phyloP scores from a whole-genome alignment of 2,329 filamentous ascomycete genomes.

The Ilyonectria mors-panacis region DNA sequence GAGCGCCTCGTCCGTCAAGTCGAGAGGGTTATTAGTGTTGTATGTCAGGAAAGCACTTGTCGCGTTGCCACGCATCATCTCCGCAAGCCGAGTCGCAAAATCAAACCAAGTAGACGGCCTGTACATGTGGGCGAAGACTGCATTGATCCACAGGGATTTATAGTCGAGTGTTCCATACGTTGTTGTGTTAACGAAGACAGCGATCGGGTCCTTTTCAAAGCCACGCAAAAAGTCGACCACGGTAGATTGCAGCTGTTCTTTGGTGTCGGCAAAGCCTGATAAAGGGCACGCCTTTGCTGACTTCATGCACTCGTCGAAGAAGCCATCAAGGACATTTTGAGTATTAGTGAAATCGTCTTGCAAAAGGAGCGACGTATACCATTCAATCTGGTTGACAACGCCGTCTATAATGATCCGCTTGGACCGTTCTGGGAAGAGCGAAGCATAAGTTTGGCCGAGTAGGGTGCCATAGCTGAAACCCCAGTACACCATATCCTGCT shows the following conservation, averaged over 20 bases:
- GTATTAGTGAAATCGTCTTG: conserved; percentile 51
- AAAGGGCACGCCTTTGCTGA: conserved; percentile 64
- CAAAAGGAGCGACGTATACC: conserved; percentile 48
- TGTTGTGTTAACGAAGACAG: conserved; percentile 59
- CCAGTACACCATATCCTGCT: conserved; percentile 56
- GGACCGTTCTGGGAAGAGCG: conserved; percentile 54
- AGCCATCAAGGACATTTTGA: conserved; percentile 50
- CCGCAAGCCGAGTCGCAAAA: conserved; percentile 53
- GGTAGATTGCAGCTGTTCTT: conserved; percentile 51
- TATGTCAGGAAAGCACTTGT: conserved; percentile 57
- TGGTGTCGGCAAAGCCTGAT: conserved; percentile 53
- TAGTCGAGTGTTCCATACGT: conserved; percentile 57
- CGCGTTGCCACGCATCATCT: conserved; percentile 57
- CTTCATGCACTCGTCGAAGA: conserved; percentile 54
- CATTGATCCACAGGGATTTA: conserved; percentile 52
- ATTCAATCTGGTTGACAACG: conserved; percentile 52
- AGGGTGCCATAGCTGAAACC: conserved; percentile 61
- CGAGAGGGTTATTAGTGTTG: conserved; percentile 34
- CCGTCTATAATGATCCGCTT: conserved; percentile 56
- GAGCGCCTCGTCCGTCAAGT: conserved; percentile 43
- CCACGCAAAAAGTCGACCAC: conserved; percentile 52
- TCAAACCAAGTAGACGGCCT: conserved; percentile 55
- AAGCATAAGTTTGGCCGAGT: conserved; percentile 59
- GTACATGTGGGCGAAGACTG: conserved; percentile 58
- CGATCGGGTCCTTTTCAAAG: conserved; percentile 57